Evolutionary conservation across 106 monocot genomes (phyloP), one percentile per base, ranked within the genome.

Genomic region (Xerophyta viscosa): DNA sequence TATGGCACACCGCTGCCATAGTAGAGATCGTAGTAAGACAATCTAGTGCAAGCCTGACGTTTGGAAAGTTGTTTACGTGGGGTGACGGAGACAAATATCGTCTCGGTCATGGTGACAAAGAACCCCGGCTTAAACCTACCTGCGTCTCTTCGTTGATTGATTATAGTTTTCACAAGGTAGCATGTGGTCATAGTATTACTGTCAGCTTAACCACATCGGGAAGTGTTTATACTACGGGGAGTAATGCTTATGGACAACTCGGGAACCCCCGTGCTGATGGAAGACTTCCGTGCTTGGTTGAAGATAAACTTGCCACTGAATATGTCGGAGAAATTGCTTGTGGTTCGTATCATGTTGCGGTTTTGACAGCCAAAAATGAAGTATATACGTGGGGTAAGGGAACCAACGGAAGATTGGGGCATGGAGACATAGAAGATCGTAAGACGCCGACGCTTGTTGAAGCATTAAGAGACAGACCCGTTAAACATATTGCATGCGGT

Each of bases 51-150:
- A 61, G 67, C 57, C 52, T 56, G 15, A 81, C 77, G 24, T 94
- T 80, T 46, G 93, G 88, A 46, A 94, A 94, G 58, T 67, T 94
- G 48, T 94, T 94, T 27, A 94, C 88, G 2, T 94, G 93, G 93
- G 93, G 93, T 37, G 92, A 93, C 77, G 92, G 92, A 50, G 92
- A 93, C 49, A 93, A 93, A 58, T 72, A 80, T 61, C 80, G 93
- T 29, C 80, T 94, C 45, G 93, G 93, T 8, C 84, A 94, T 61
- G 84, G 93, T 63, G 93, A 94, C 50, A 87, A 72, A 46, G 79
- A 83, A 27, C 66, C 83, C 37, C 57, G 72, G n/a, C 77, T 94
- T 3, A 77, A 87, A 29, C 93, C 93, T 11, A 94, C 93, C 46
- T 94, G 93, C 45, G 84, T 94, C 3, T 77, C 93, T 43, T 84